Evolutionary conservation across 176 grass and related monocot genomes (phyloP).

Genomic region (Oryza officinalis): DNA sequence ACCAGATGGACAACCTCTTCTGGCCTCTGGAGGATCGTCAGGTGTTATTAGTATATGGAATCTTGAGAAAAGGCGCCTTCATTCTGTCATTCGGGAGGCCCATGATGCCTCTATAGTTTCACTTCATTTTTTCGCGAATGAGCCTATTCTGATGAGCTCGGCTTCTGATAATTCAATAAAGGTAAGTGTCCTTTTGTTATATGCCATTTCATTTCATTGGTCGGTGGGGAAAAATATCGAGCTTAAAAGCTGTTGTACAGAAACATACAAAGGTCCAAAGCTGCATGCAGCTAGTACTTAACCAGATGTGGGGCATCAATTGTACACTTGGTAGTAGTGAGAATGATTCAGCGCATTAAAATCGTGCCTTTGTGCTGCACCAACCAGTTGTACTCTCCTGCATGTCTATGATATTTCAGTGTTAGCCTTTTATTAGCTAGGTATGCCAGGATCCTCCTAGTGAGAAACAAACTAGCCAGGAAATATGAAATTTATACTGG

Average conservation of each 20-base stretch:
- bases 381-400: background rate
- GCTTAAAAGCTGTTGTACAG: slow-evolving; percentile 1
- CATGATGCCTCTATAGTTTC: slow-evolving; percentile 91
- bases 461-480: background rate
- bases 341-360: background rate
- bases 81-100: slow-evolving; percentile 91
- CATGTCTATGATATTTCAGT: background rate
- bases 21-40: slow-evolving; percentile 92
- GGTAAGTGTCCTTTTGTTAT: slow-evolving; percentile 47
- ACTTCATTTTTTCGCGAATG: slow-evolving; percentile 88
- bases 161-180: slow-evolving; percentile 99
- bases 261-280: background rate
- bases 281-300: background rate
- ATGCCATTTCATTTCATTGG: background rate
- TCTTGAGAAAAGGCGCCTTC: slow-evolving; percentile 83
- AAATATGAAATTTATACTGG: background rate
- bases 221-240: background rate
- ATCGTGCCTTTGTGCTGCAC: background rate
- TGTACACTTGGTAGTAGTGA: background rate
- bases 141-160: slow-evolving; percentile 96
- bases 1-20: slow-evolving; percentile 88
- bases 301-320: background rate
- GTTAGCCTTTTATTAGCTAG: background rate
- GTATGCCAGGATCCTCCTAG: background rate
- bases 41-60: slow-evolving; percentile 99